Percentiles rank a stretch among this genome's conserved stretches.
phyloP scores from a whole-genome alignment of 1,284 basidiomycete species.

The Ganoderma leucocontextum region DNA sequence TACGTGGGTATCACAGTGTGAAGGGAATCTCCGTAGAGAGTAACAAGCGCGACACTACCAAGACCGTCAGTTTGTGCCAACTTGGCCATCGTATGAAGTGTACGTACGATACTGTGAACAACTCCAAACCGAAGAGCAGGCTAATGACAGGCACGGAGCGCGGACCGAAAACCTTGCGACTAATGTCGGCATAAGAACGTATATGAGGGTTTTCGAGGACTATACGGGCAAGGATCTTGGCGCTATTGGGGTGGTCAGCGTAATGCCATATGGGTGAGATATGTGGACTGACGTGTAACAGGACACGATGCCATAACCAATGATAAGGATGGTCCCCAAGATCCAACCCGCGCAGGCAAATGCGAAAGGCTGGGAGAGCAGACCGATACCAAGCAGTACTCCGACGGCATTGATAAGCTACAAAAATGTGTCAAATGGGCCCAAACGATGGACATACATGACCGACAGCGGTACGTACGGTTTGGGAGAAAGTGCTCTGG shows the following conservation, averaged over 20 bases:
- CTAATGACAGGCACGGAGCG: slow-evolving; percentile 75
- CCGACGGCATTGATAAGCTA: slow-evolving; percentile 93
- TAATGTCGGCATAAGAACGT: slow-evolving; percentile 90
- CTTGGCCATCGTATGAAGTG: neutral
- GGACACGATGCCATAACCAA: slow-evolving; percentile 82
- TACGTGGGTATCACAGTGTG: slow-evolving; percentile 74
- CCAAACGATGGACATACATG: no score
- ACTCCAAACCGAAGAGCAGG: slow-evolving; percentile 83
- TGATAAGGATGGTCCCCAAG: slow-evolving; percentile 75
- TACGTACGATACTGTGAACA: slow-evolving; percentile 79
- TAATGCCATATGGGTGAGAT: neutral
- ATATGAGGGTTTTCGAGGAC: slow-evolving; percentile 77
- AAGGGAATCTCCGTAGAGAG: slow-evolving; percentile 88
- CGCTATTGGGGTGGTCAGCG: slow-evolving; percentile 53
- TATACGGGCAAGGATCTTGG: slow-evolving; percentile 83
- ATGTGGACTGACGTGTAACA: slow-evolving; percentile 81
- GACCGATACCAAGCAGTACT: slow-evolving; percentile 88
- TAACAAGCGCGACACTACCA: slow-evolving; percentile 81
- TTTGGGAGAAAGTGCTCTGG: slow-evolving; percentile 84
- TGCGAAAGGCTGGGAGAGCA: slow-evolving; percentile 89
- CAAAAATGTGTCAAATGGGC: neutral
- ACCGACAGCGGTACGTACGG: slow-evolving; percentile 56
- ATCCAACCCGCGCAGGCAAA: slow-evolving; percentile 91
- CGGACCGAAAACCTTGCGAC: slow-evolving; percentile 85
- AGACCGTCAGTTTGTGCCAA: neutral